A percentile compares a stretch with the other conserved stretches of the same genome.
These are phyloP conservation scores for Achaetomiella virescens DNA, from an alignment of 495 filamentous ascomycete species.

Conservation along the genomic window DNA sequence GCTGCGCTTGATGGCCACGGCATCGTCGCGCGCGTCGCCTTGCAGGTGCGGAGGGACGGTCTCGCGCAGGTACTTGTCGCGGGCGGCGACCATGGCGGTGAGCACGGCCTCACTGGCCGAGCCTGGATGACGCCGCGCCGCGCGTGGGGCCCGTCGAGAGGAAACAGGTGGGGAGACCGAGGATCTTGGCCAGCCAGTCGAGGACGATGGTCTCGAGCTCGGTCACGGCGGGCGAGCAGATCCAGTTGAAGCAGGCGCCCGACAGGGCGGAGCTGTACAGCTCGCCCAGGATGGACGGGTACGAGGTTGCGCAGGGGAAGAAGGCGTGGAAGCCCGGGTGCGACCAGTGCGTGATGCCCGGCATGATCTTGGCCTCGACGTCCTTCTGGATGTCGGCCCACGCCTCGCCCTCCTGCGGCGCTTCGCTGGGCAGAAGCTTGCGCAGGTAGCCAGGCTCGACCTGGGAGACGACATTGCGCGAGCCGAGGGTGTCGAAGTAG, in stretches of 20 bases:
- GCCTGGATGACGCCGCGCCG: conserved; percentile 92
- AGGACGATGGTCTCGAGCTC: conserved; percentile 87
- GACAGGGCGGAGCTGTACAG: conserved; percentile 86
- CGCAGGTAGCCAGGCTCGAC: conserved; percentile 84
- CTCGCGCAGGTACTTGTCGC: conserved; percentile 69
- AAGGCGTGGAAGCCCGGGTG: conserved; percentile 96
- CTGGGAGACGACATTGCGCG: conserved; percentile 66
- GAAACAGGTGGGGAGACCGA: conserved; percentile 69
- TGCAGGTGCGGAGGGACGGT: conserved; percentile 47
- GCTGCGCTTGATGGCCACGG: conserved; percentile 57
- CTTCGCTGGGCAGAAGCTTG: conserved; percentile 65
- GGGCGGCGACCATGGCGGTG: conserved; percentile 80
- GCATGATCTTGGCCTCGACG: conserved; percentile 83
- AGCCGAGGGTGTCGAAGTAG: conserved; percentile 72
- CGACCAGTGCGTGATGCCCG: conserved; percentile 88
- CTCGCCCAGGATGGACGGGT: conserved; percentile 85
- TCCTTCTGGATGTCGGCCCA: conserved; percentile 81
- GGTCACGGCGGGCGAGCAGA: conserved; percentile 90
- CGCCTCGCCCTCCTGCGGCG: conserved; percentile 66
- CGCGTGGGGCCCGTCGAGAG: conserved; percentile 64
- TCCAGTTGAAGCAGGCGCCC: conserved; percentile 93
- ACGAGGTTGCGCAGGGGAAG: conserved; percentile 78
- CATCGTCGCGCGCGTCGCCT: conserved; percentile 57
- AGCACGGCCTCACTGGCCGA: conserved; percentile 86
- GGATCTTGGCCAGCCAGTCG: conserved; percentile 78